Evolutionary conservation across 768 basidiomycete genomes (phyloP).

Genomic region (Xanthoconium purpureum): DNA sequence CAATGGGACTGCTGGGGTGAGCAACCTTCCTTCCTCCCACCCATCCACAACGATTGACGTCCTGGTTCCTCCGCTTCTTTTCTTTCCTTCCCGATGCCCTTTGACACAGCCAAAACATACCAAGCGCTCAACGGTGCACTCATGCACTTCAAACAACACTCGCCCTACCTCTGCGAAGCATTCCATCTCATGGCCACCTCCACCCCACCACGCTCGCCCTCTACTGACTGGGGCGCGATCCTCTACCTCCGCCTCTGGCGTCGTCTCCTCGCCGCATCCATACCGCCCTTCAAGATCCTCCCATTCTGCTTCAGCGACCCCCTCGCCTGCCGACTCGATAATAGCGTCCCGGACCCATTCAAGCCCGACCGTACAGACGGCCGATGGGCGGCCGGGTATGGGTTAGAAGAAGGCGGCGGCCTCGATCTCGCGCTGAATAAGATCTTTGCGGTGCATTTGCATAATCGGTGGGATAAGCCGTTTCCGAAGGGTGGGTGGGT

Average conservation of each 20-base stretch:
- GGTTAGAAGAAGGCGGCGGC: constrained; percentile 59
- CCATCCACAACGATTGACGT: constrained; percentile 3
- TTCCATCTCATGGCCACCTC: constrained; percentile 86
- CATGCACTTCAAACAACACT: constrained; percentile 87
- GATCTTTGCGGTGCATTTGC: constrained; percentile 86
- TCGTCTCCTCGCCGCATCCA: constrained; percentile 65
- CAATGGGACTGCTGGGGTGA: constrained; percentile 99
- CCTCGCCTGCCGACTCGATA: constrained; percentile 85
- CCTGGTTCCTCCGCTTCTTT: not conserved
- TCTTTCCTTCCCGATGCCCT: not conserved
- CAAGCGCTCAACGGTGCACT: constrained; percentile 88
- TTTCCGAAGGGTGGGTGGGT: constrained; percentile 88
- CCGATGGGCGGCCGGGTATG: constrained; percentile 54
- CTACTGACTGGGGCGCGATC: constrained; percentile 91
- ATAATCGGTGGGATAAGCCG: constrained; percentile 91
- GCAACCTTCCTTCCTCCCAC: not conserved
- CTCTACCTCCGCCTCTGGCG: constrained; percentile 91
- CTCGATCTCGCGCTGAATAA: constrained; percentile 60
- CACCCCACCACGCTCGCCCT: constrained; percentile 67
- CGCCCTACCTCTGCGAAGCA: constrained; percentile 95
- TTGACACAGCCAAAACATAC: constrained; percentile 61
- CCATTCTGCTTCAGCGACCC: constrained; percentile 96
- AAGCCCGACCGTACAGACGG: constrained; percentile 47
- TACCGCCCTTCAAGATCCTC: constrained; percentile 87
- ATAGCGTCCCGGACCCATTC: constrained; percentile 92